Evolutionary conservation across 2,329 filamentous ascomycete genomes (phyloP).

Genomic region (Fusarium palustre): DNA sequence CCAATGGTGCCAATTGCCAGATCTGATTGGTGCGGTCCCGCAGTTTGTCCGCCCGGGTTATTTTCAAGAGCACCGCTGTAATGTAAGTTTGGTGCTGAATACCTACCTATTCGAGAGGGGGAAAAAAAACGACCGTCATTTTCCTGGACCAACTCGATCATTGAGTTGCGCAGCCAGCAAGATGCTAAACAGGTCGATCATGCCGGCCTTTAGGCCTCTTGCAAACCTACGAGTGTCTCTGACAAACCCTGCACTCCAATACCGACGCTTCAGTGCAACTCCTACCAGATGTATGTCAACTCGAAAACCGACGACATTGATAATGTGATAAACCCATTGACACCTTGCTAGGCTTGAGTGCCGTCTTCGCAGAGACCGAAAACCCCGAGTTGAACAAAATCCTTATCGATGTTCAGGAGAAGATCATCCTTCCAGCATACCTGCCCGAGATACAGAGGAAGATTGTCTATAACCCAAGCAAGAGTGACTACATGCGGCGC

Average conservation of each 20-base stretch:
- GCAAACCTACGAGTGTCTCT: slow-evolving; percentile 30
- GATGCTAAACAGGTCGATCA: slow-evolving; percentile 44
- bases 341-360: slow-evolving; percentile 47
- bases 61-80: slow-evolving; percentile 16
- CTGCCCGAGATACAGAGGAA: slow-evolving; percentile 65
- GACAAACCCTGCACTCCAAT: slow-evolving; percentile 2
- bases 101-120: not conserved
- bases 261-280: slow-evolving; percentile 49
- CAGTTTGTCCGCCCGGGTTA: slow-evolving; percentile 48
- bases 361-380: slow-evolving; percentile 64
- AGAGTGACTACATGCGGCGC: slow-evolving; percentile 61
- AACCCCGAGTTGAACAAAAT: slow-evolving; percentile 64
- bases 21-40: slow-evolving; percentile 54
- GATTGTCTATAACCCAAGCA: slow-evolving; percentile 62
- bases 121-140: not conserved
- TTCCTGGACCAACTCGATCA: slow-evolving; percentile 15
- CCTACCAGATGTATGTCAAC: slow-evolving; percentile 46
- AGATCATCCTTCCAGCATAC: slow-evolving; percentile 71
- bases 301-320: not conserved
- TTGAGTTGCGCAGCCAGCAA: slow-evolving; percentile 11
- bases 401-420: slow-evolving; percentile 65
- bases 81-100: not conserved
- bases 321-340: slow-evolving; percentile 25
- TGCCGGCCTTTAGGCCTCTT: slow-evolving; percentile 45
- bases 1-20: slow-evolving; percentile 31